These are phyloP conservation scores for Trametes hirsuta DNA, from an alignment of 1,284 basidiomycete species.

Conservation along the genomic window DNA sequence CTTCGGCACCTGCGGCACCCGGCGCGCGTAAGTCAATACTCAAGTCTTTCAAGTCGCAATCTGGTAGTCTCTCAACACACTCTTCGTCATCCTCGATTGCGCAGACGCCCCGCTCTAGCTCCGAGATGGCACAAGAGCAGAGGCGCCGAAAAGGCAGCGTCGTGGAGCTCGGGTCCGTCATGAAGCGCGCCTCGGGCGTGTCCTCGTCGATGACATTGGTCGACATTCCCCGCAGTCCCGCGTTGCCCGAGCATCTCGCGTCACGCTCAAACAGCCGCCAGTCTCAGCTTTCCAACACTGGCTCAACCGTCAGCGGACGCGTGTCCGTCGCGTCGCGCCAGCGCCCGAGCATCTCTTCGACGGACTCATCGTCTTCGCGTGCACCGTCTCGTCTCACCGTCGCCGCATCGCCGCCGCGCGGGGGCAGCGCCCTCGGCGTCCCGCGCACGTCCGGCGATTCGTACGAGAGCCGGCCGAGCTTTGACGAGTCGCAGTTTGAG, in stretches of 20 bases:
- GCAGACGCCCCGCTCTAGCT: constrained; percentile 33
- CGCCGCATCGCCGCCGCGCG: constrained; percentile 36
- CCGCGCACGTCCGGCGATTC: constrained; percentile 38
- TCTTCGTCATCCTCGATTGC: constrained; percentile 30
- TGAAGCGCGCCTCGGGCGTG: constrained; percentile 33
- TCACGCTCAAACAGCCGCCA: constrained; percentile 38
- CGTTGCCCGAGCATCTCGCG: constrained; percentile 43
- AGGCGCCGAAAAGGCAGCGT: constrained; percentile 44
- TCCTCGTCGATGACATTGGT: constrained; percentile 31
- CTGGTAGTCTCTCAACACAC: constrained; percentile 34
- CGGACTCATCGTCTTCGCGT: constrained; percentile 32
- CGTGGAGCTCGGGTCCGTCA: constrained; percentile 36
- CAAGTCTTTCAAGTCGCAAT: constrained; percentile 58
- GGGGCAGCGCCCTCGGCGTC: constrained; percentile 23
- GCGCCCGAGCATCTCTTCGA: constrained; percentile 35
- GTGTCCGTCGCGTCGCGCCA: constrained; percentile 28
- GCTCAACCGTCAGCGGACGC: constrained; percentile 17
- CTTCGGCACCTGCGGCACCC: constrained; percentile 29
- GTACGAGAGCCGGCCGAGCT: constrained; percentile 37
- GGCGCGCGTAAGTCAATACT: constrained; percentile 68
- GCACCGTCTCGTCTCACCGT: constrained; percentile 32
- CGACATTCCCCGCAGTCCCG: constrained; percentile 47
- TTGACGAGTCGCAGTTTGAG: constrained; percentile 42
- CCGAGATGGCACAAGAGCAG: constrained; percentile 33
- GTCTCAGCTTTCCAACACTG: constrained; percentile 33